Base-by-base conservation (phyloP, 78 protist species). In the Guillardia theta region DNA sequence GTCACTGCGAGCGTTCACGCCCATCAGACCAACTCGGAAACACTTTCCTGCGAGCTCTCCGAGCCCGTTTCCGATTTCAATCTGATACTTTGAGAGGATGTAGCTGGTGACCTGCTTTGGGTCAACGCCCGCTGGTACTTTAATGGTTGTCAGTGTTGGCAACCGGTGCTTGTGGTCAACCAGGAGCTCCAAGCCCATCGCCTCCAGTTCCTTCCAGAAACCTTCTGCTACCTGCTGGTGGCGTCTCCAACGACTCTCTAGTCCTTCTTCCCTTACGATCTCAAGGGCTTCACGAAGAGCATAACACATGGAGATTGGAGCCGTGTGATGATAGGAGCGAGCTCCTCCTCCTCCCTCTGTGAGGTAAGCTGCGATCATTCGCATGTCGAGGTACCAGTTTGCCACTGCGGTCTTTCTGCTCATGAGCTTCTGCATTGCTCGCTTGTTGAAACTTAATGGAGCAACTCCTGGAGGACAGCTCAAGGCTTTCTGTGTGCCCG, bases 1-100 rank as follows among this genome's bases (percentile, higher is more conserved):
- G 15, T 54, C 41, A 0, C 58, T 27, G 30, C 92, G 93, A 0
- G 96, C 92, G 87, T 96, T 96, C 90, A 30, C 45, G 45, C 97
- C 97, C 97, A 96, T 96, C 3, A 96, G n/a, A 37, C 97, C 97
- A 43, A 96, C 64, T 58, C 97, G 93, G 95, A 93, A 95, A 46
- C 78, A 62, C 77, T 93, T 93, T 50, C 96, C 96, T n/a, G 96
- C 96, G 6, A 93, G 87, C n/a, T 80, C 94, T 36, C 97, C 97
- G 44, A 96, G 77, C 76, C 96, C 96, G 48, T 96, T 96, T 54
- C 96, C 96, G 39, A 96, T 95, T 93, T 96, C 97, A 78, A 96
- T 88, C 39, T 95, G 90, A 50, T 93, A 95, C 22, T 95, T 94
- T n/a, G 90, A 64, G 8, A 96, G 93, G 44, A 93, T 76, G 77